These are phyloP conservation scores for Penicillium paradoxum DNA, from an alignment of 495 filamentous ascomycete species.

Conservation along the genomic window DNA sequence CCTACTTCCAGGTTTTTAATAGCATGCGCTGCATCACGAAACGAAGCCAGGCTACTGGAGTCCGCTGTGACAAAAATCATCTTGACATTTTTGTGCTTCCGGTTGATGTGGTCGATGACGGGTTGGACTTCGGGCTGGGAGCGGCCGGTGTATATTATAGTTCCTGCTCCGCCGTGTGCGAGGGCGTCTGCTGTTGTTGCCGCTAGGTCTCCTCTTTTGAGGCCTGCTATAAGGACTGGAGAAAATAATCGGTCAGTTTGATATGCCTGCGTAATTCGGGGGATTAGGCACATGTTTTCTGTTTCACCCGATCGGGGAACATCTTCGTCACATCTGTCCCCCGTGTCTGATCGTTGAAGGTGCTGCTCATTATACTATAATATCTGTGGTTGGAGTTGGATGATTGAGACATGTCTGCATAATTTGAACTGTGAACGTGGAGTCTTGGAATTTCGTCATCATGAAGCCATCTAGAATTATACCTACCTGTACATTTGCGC, in stretches of 20 bases:
- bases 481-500: background rate
- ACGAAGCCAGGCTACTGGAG: constrained; percentile 8
- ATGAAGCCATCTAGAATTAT: background rate
- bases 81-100: constrained; percentile 15
- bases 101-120: constrained; percentile 36
- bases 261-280: background rate
- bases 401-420: background rate
- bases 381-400: background rate
- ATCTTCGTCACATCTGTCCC: constrained; percentile 31
- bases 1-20: constrained; percentile 13
- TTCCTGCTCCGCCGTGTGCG: constrained; percentile 31
- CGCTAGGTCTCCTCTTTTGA: constrained; percentile 13
- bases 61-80: constrained; percentile 21
- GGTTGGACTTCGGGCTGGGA: constrained; percentile 34
- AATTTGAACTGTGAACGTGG: background rate
- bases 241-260: background rate
- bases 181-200: constrained; percentile 20
- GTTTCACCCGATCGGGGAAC: constrained; percentile 34
- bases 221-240: constrained; percentile 16
- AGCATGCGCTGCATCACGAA: constrained; percentile 12
- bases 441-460: constrained; percentile 1
- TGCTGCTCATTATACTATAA: constrained; percentile 7
- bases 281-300: constrained; percentile 31
- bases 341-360: constrained; percentile 22
- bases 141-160: constrained; percentile 41